These are phyloP conservation scores for Hyaloscypha finlandica DNA, from an alignment of 495 filamentous ascomycete species.

Conservation along the genomic window DNA sequence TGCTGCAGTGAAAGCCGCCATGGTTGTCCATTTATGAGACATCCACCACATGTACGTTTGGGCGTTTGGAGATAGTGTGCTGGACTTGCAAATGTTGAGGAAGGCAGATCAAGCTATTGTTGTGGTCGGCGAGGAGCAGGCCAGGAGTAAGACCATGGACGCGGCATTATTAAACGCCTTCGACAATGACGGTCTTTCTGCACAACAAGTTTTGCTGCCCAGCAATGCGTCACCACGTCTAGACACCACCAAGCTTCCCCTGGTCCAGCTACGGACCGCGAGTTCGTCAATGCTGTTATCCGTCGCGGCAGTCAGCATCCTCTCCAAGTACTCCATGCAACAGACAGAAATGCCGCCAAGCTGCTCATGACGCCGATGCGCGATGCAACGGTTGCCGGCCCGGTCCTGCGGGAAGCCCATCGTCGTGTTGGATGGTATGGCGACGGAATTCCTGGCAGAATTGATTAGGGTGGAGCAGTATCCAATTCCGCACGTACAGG, in stretches of 20 bases:
- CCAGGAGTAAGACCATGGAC: constrained; percentile 61
- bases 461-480: constrained; percentile 56
- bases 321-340: constrained; percentile 46
- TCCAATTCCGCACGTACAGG: constrained; percentile 56
- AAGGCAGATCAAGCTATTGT: constrained; percentile 58
- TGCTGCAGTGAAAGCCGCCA: constrained; percentile 48
- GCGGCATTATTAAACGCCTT: constrained; percentile 46
- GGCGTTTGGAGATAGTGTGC: constrained; percentile 64
- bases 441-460: constrained; percentile 47
- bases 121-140: constrained; percentile 53
- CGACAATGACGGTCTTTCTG: constrained; percentile 41
- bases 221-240: constrained; percentile 44
- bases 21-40: constrained; percentile 47
- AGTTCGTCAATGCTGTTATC: constrained; percentile 44
- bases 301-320: constrained; percentile 20
- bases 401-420: constrained; percentile 53
- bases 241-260: constrained; percentile 47
- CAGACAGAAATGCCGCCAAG: constrained; percentile 46
- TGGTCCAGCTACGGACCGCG: constrained; percentile 39
- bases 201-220: constrained; percentile 52
- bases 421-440: constrained; percentile 55
- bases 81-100: constrained; percentile 61
- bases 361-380: constrained; percentile 61
- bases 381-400: constrained; percentile 49
- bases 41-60: constrained; percentile 46